Conservation (phyloP, 805 yeast species). For the Ogataea pini region DNA sequence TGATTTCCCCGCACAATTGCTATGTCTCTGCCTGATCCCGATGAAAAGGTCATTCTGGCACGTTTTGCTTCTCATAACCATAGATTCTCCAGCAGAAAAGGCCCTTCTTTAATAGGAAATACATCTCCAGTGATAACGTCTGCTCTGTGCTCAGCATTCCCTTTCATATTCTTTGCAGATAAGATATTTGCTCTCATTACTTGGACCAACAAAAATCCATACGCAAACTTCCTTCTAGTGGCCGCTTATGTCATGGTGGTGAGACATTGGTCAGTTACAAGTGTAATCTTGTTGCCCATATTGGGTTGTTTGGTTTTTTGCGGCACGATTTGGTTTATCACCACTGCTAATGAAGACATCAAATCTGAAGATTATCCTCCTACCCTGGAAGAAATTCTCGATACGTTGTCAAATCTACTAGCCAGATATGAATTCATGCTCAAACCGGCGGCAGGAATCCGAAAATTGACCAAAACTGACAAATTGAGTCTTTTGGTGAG, state of each 20-base stretch:
- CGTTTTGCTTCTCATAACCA: slow-evolving; percentile 23
- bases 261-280: slow-evolving; percentile 44
- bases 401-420: slow-evolving; percentile 47
- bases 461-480: slow-evolving; percentile 23
- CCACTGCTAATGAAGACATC: slow-evolving; percentile 41
- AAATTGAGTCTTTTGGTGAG: slow-evolving; percentile 35
- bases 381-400: slow-evolving; percentile 53
- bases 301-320: slow-evolving; percentile 39
- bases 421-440: slow-evolving; percentile 43
- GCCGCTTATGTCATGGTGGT: slow-evolving; percentile 41
- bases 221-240: slow-evolving; percentile 45
- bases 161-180: slow-evolving; percentile 47
- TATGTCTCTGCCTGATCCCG: slow-evolving; percentile 10
- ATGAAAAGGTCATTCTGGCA: slow-evolving; percentile 19
- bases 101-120: slow-evolving; percentile 22
- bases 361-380: slow-evolving; percentile 39
- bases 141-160: slow-evolving; percentile 48
- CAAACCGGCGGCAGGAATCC: slow-evolving; percentile 36
- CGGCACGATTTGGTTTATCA: slow-evolving; percentile 46
- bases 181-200: slow-evolving; percentile 46
- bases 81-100: slow-evolving; percentile 21
- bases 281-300: slow-evolving; percentile 42
- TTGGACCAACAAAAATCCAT: slow-evolving; percentile 56
- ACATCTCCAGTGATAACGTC: slow-evolving; percentile 47
- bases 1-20: slow-evolving; percentile 7